Percentiles rank a stretch among this genome's conserved stretches.
These are phyloP conservation scores for Chlorella vulgaris DNA, from an alignment of 139 green algal genomes.

Conservation along the genomic window DNA sequence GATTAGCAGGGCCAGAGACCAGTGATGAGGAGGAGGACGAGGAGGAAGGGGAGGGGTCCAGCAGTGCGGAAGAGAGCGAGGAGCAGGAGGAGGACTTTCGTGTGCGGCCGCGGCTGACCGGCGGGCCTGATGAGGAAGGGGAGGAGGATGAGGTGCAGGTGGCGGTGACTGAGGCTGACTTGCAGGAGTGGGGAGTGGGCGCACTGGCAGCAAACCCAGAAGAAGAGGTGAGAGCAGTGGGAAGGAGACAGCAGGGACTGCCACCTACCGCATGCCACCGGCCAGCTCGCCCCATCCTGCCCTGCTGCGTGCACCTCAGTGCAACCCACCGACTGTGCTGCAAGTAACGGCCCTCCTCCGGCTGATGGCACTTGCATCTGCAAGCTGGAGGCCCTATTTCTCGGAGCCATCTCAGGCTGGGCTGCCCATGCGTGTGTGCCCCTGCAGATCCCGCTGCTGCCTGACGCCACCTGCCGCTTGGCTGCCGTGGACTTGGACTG, in stretches of 20 bases:
- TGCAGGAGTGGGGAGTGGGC: slow-evolving; percentile 74
- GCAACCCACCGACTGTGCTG: not conserved
- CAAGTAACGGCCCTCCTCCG: not conserved
- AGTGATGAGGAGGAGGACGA: slow-evolving; percentile 38
- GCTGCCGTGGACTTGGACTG: slow-evolving; percentile 94
- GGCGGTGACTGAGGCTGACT: slow-evolving; percentile 28
- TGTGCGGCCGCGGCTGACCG: not conserved
- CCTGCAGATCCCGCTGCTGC: slow-evolving; percentile 36
- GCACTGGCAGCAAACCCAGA: slow-evolving; percentile 74
- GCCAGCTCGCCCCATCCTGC: too few species aligned
- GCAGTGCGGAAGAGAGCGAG: slow-evolving; percentile 28
- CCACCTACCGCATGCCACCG: too few species aligned
- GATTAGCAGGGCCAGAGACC: slow-evolving; percentile 35
- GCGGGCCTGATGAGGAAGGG: slow-evolving; percentile 15
- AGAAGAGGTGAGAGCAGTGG: slow-evolving; percentile 48
- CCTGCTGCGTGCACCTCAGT: too few species aligned
- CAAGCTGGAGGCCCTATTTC: not conserved
- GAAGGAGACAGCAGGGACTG: too few species aligned
- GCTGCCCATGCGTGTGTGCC: not conserved
- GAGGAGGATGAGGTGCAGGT: slow-evolving; percentile 29
- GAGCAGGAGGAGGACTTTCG: slow-evolving; percentile 6
- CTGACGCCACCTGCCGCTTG: slow-evolving; percentile 58
- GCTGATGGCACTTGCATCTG: not conserved
- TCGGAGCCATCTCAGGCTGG: not conserved
- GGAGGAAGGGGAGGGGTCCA: slow-evolving; percentile 19